A percentile compares a stretch with the other conserved stretches of the same genome.
phyloP scores from a whole-genome alignment of 139 green algal species.

The Chlamydomonas asymmetrica region DNA sequence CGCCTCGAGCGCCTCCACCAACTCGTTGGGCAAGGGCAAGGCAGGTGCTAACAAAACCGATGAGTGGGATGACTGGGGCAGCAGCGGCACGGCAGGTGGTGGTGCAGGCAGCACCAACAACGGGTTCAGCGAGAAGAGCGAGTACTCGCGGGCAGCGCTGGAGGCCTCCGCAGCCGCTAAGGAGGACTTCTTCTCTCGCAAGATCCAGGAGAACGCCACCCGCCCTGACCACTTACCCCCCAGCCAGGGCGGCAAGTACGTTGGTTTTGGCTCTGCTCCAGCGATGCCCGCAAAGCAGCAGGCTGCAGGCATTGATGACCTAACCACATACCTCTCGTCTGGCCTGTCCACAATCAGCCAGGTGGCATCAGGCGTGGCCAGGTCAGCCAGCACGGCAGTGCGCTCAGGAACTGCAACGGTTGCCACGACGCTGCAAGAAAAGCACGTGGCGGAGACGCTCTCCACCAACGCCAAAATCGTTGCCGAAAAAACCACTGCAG shows the following conservation, averaged over 20 bases:
- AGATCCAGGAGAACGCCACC: constrained; percentile 83
- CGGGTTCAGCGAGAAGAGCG: constrained; percentile 40
- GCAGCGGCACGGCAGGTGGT: constrained; percentile 5
- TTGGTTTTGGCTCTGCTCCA: constrained; percentile 92
- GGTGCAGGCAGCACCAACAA: neutral
- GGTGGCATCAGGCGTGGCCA: constrained; percentile 35
- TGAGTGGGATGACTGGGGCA: constrained; percentile 85
- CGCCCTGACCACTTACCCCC: constrained; percentile 81
- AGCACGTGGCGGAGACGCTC: constrained; percentile 51
- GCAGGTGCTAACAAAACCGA: constrained; percentile 45
- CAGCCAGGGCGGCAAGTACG: constrained; percentile 97
- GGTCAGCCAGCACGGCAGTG: constrained; percentile 27
- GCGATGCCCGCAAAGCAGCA: constrained; percentile 21
- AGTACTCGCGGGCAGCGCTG: constrained; percentile 74
- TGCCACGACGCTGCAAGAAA: constrained; percentile 52
- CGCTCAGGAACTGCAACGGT: neutral
- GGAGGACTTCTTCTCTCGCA: constrained; percentile 91
- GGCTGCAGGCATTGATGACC: constrained; percentile 46
- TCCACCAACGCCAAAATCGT: constrained; percentile 40
- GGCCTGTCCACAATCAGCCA: constrained; percentile 46
- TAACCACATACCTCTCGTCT: constrained; percentile 64
- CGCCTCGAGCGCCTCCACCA: too few relatives aligned
- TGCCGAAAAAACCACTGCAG: constrained; percentile 37
- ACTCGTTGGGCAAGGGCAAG: neutral
- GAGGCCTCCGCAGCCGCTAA: constrained; percentile 80